Evolutionary conservation across 2,329 filamentous ascomycete genomes (phyloP).

Genomic region (Arthrinium puccinioides): DNA sequence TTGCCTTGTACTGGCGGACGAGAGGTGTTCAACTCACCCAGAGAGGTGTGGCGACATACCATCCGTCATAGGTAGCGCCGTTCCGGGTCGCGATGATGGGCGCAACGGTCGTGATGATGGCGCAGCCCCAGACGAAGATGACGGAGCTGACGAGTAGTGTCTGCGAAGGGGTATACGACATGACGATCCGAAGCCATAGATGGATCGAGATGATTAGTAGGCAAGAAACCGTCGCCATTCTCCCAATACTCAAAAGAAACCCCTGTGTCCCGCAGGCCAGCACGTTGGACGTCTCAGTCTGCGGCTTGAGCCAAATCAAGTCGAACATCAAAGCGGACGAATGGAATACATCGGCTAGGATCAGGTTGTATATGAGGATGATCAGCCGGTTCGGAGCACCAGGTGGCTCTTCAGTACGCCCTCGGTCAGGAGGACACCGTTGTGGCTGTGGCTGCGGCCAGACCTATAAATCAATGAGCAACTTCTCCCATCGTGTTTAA

Average conservation of each 20-base stretch:
- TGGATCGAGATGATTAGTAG: constrained; percentile 59
- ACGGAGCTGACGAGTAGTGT: constrained; percentile 42
- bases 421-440: no score
- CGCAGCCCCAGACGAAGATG: constrained; percentile 46
- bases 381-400: no score
- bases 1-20: neutral
- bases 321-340: constrained; percentile 47
- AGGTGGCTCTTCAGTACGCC: no score
- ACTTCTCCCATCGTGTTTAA: no score
- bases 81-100: constrained; percentile 36
- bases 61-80: constrained; percentile 30
- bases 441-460: no score
- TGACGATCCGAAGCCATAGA: constrained; percentile 56
- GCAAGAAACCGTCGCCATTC: constrained; percentile 59
- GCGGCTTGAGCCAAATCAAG: constrained; percentile 41
- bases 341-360: constrained; percentile 20
- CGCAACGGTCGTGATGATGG: constrained; percentile 48
- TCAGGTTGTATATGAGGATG: constrained; percentile 60
- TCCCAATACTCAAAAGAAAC: constrained; percentile 60
- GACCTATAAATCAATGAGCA: no score
- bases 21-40: constrained; percentile 45
- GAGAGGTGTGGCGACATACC: constrained; percentile 56
- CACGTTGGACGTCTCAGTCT: neutral
- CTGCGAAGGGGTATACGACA: constrained; percentile 42
- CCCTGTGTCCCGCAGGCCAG: constrained; percentile 45